Conservation (phyloP, 176 grass and related monocot species). For the Aegilops bicornis region DNA sequence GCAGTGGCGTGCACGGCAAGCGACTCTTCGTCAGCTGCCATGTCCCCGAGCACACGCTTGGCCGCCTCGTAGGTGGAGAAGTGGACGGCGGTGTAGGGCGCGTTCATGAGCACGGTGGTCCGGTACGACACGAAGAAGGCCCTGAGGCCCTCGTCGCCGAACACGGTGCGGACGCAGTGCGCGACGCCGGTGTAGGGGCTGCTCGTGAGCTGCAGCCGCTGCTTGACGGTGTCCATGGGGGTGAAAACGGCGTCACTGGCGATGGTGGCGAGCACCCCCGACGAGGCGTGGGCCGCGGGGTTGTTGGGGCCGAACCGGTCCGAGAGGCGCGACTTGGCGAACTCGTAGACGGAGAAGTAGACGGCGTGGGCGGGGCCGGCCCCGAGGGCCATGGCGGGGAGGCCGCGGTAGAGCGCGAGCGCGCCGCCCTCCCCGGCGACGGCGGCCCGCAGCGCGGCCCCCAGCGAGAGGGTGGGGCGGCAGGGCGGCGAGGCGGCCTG, state of each 20-base stretch:
- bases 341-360: slow-evolving; percentile 93
- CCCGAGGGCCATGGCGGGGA: slow-evolving; percentile 83
- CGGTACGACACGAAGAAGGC: slow-evolving; percentile 75
- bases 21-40: slow-evolving; percentile 64
- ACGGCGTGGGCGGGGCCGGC: slow-evolving; percentile 84
- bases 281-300: slow-evolving; percentile 66
- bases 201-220: slow-evolving; percentile 83
- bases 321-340: slow-evolving; percentile 57
- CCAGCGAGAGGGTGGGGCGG: slow-evolving; percentile 43
- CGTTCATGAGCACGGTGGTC: slow-evolving; percentile 89
- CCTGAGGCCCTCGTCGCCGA: slow-evolving; percentile 63
- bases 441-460: slow-evolving; percentile 37
- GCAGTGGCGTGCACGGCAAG: slow-evolving; percentile 77
- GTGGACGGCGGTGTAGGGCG: slow-evolving; percentile 79
- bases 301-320: slow-evolving; percentile 67
- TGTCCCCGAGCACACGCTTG: slow-evolving; percentile 64
- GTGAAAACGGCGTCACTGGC: slow-evolving; percentile 85
- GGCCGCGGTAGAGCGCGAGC: slow-evolving; percentile 66
- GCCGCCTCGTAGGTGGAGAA: slow-evolving; percentile 87
- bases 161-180: slow-evolving; percentile 70
- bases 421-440: slow-evolving; percentile 47
- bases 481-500: slow-evolving; percentile 57
- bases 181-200: slow-evolving; percentile 75
- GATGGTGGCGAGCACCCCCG: slow-evolving; percentile 74
- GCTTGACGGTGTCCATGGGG: slow-evolving; percentile 96